Evolutionary conservation across 2,329 filamentous ascomycete species (phyloP).

Genomic region (Orbilia brochopaga): DNA sequence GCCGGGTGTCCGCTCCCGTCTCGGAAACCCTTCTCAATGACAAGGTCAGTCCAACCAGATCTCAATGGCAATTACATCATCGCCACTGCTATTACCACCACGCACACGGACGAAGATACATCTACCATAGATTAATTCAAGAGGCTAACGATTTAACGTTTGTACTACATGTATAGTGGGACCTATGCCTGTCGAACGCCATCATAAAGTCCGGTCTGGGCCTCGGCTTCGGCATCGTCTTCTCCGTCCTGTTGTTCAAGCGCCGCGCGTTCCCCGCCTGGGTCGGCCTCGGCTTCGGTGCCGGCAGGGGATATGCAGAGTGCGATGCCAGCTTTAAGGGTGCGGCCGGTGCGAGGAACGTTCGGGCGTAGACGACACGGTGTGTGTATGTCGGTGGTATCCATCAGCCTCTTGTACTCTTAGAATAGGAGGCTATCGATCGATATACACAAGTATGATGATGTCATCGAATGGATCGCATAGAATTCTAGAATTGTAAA

Average conservation of each 20-base stretch:
- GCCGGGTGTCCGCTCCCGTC: slow-evolving; percentile 77
- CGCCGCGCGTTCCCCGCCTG: slow-evolving; percentile 97
- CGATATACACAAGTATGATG: not conserved
- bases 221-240: slow-evolving; percentile 95
- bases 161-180: slow-evolving; percentile 71
- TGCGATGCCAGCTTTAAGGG: slow-evolving; percentile 79
- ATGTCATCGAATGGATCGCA: not conserved
- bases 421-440: too few species aligned
- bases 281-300: slow-evolving; percentile 90
- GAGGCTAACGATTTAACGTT: slow-evolving; percentile 29
- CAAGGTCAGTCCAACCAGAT: slow-evolving; percentile 71
- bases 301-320: slow-evolving; percentile 96
- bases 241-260: slow-evolving; percentile 98
- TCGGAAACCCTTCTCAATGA: slow-evolving; percentile 98
- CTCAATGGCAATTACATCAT: slow-evolving; percentile 6
- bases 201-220: slow-evolving; percentile 96
- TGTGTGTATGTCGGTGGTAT: not conserved
- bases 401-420: too few species aligned
- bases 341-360: slow-evolving; percentile 41
- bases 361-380: slow-evolving; percentile 20
- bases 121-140: not conserved
- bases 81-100: too few species aligned
- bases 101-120: too few species aligned
- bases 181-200: slow-evolving; percentile 95
- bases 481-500: not conserved